These are phyloP conservation scores for Spergularia bocconei DNA, from an alignment of 148 eudicot species.

Conservation along the genomic window DNA sequence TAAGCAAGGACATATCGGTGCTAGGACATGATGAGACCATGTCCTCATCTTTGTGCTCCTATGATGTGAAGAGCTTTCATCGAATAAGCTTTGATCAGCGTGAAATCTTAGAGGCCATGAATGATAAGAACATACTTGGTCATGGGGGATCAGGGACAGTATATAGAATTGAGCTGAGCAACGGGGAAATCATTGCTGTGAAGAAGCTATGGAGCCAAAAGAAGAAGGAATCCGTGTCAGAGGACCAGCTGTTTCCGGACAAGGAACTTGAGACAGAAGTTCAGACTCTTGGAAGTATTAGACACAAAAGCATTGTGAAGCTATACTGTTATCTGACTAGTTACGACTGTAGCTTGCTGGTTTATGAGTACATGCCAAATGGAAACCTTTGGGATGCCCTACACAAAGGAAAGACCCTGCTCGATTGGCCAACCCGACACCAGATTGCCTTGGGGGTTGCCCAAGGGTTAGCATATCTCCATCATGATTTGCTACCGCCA, in stretches of 20 bases:
- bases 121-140: slow-evolving; percentile 81
- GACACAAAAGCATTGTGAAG: slow-evolving; percentile 96
- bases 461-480: slow-evolving; percentile 87
- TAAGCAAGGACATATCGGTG: slow-evolving; percentile 39
- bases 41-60: slow-evolving; percentile 64
- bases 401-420: slow-evolving; percentile 57
- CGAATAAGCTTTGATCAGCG: slow-evolving; percentile 63
- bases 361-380: slow-evolving; percentile 92
- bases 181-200: slow-evolving; percentile 70
- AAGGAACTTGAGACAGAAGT: slow-evolving; percentile 86
- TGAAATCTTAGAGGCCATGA: slow-evolving; percentile 70
- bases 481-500: slow-evolving; percentile 77
- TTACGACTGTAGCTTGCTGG: slow-evolving; percentile 63
- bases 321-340: slow-evolving; percentile 74
- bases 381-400: slow-evolving; percentile 97
- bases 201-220: slow-evolving; percentile 79
- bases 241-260: slow-evolving; percentile 45
- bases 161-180: slow-evolving; percentile 65
- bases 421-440: slow-evolving; percentile 88
- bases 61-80: slow-evolving; percentile 82
- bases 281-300: slow-evolving; percentile 77
- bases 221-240: slow-evolving; percentile 48
- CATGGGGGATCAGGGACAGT: slow-evolving; percentile 94
- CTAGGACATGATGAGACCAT: slow-evolving; percentile 54
- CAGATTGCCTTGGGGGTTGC: slow-evolving; percentile 85